Evolutionary conservation across 768 basidiomycete genomes (phyloP), one percentile per base, ranked within the genome.

Genomic region (Phylloporus arenicola): DNA sequence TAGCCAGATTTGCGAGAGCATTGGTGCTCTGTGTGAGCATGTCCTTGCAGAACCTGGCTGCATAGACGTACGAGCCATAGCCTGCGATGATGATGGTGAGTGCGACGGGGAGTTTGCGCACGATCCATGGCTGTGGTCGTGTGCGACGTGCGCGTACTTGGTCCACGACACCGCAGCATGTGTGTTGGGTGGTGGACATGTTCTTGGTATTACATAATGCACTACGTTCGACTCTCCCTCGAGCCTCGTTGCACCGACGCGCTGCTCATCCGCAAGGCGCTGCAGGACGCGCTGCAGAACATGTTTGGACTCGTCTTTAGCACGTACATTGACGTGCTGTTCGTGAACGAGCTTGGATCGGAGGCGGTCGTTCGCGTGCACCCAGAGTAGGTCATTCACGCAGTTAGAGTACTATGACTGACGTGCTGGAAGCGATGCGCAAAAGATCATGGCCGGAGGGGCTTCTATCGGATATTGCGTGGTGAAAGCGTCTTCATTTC

Each of bases 21-120:
- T 62, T 60, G 2, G 55, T 53, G 47, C 70, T 67, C 42, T 71
- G 62, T 55, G 69, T 69, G n/a, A 93, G 76, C 78, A 88, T 86
- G 16, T 83, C 80, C 33, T 81, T 71, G 61, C 84, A 86, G 7
- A 92, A 74, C 47, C 83, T 69, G 0, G 76, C 87, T 22, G 88
- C 75, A 62, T 91, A 91, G 3, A 92, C 91, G 64, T 94, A 95
- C 22, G 67, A 72, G 4, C 83, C 62, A 67, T 91, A 92, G 2
- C 68, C 81, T 52, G 83, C 76, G 50, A 92, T 71, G 0, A 72
- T 84, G 19, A 78, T 14, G 0, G 82, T 77, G 3, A 92, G 45
- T 4, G 68, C 74, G 24, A 92, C 73, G 59, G 82, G 72, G 31
- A 88, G 57, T 72, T 92, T 92, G 65, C 76, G 79, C 22, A 79